Evolutionary conservation across 805 yeast species (phyloP), one percentile per base, ranked within the genome.

Genomic region (Sugiyamaella smithiae): DNA sequence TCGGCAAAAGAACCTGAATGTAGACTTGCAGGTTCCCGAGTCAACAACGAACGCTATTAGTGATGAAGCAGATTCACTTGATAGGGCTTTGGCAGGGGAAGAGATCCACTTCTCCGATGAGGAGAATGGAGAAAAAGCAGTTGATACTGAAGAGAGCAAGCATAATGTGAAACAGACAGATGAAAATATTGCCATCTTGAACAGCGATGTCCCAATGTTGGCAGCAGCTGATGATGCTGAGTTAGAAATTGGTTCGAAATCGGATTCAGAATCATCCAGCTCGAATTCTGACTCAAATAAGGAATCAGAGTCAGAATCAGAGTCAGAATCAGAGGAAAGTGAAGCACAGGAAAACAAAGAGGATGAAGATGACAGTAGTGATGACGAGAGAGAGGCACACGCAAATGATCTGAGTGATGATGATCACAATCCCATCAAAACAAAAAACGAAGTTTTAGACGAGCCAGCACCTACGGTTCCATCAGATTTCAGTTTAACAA

Each of bases 371-470:
- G 52, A 11, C 43, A 51, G 19, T 24, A 53, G 33, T 24, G 46
- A 17, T 25, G 48, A 31, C 3, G 28, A 25, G 33, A 43, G 22
- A 24, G 40, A 19, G 50, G 28, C 9, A 54, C 46, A 50, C 6
- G 49, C 26, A 22, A 43, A 26, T 9, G 51, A 45, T 20, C 33
- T 40, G 45, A 24, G 50, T 29, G 51, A 52, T 9, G 60, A 55
- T 3, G 66, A 55, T 19, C 63, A 57, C 40, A 62, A 51, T 11
- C 95, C 96, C 0, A 85, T 91, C 19, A 65, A 71, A 25, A 88
- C 97, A 1, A 83, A 81, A 51, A 84, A 91, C 62, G 98, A 91
- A 60, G 66, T 82, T 1, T 56, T 67, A 0, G 88, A 87, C 46
- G 96, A 84, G 57, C 70, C 68, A 0, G 84, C 88, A 0, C 84